phyloP scores from a whole-genome alignment of 805 yeast genomes.

The Ogataea pini region DNA sequence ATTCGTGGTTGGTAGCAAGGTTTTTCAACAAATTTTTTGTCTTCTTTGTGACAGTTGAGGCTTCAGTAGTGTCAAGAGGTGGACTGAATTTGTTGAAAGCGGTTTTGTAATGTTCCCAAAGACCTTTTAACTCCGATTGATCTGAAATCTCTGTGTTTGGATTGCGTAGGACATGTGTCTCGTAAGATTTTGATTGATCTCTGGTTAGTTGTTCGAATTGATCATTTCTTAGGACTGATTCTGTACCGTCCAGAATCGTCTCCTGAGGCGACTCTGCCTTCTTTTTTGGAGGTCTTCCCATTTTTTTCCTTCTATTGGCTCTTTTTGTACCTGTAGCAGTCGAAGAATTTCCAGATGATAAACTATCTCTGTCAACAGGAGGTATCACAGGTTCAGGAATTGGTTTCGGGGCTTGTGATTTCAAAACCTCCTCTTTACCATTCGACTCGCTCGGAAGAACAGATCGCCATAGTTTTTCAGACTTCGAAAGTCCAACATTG shows the following conservation, averaged over 20 bases:
- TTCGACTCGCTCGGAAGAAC: conserved; percentile 16
- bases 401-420: too few relatives aligned
- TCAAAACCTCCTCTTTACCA: too few relatives aligned
- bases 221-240: conserved; percentile 33
- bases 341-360: conserved; percentile 5
- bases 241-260: conserved; percentile 32
- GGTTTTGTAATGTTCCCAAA: conserved; percentile 18
- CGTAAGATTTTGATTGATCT: conserved; percentile 29
- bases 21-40: conserved; percentile 4
- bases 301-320: conserved; percentile 6
- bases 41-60: not conserved
- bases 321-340: conserved; percentile 2
- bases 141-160: conserved; percentile 21
- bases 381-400: too few relatives aligned
- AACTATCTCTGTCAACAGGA: conserved; percentile 1
- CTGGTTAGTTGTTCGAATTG: conserved; percentile 37
- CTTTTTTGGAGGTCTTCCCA: not conserved
- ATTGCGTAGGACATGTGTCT: conserved; percentile 26
- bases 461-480: conserved; percentile 35
- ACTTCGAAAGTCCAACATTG: conserved; percentile 33
- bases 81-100: not conserved
- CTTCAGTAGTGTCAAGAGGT: not conserved
- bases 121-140: conserved; percentile 23
- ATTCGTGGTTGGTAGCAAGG: conserved; percentile 11
- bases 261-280: conserved; percentile 1